Evolutionary conservation across 495 filamentous ascomycete species (phyloP), one percentile per base, ranked within the genome.

Genomic region (Xylaria flabelliformis): DNA sequence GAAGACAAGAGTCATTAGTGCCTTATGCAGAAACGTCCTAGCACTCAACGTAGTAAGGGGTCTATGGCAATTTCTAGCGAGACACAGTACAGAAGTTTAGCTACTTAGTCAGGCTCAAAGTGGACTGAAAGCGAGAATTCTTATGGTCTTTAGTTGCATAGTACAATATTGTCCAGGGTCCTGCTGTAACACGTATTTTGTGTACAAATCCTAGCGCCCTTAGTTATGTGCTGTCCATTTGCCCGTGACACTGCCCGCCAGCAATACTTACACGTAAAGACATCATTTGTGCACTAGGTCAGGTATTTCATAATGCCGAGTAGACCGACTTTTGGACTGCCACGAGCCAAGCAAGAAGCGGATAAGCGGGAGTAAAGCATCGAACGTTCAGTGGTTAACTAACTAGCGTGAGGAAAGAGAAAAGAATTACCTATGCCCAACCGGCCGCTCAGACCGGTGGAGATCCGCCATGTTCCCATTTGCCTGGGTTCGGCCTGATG

Each of bases 381-480:
- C 59, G 44, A 46, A 55, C 26, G 46, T 71, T 71, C 48, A 55
- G 56, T 50, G 29, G 41, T 29, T 39, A 39, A 39, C 36, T 39
- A 8, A 39, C 36, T 39, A 39, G 36, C 36, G 36, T 8, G 36
- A 39, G 7, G 34, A 50, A 59, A 53, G 34, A 44, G 15, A 36
- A 62, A 24, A 59, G 17, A 50, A 64, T 24, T 44, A n/a, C n/a
- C n/a, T n/a, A 64, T 39, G 69, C 46, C 59, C 59, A 71, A 71
- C 69, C 59, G 58, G 36, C n/a, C 44, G 68, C 68, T 63, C 39
- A 26, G 55, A 21, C 69, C 36, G 69, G 59, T 19, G 58, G 69
- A 55, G 62, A 67, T 66, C 42, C 41, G 70, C 70, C 19, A 34
- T 26, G 53, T 51, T 72, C 63, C 63, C 63, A 72, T 72, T 72